Conservation (phyloP, 345 rosid species). For the Populus euphratica region DNA sequence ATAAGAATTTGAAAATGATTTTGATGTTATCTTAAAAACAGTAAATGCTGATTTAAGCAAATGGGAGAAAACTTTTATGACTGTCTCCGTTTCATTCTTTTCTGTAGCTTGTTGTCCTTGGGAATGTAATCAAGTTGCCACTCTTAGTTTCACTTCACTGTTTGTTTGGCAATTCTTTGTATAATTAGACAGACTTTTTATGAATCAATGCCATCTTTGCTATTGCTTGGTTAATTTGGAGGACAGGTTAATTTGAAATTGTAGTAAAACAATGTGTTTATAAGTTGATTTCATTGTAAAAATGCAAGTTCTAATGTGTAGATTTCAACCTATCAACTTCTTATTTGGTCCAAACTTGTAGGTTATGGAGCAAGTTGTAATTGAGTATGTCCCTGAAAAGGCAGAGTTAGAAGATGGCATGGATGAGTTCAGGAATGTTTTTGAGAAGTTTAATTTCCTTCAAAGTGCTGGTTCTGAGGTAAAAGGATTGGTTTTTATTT, state of each 20-base stretch:
- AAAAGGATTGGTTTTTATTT: neutral
- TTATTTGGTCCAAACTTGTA: constrained; percentile 11
- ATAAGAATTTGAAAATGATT: neutral
- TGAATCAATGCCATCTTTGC: neutral
- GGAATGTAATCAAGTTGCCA: neutral
- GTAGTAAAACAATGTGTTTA: neutral
- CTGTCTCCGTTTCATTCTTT: neutral
- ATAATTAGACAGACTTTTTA: neutral
- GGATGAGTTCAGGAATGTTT: constrained; percentile 67
- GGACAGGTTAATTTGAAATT: neutral
- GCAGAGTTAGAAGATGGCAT: constrained; percentile 76
- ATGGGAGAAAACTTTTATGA: neutral
- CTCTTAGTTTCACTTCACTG: neutral
- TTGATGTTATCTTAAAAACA: neutral
- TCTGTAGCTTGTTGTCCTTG: neutral
- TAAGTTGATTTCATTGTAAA: neutral
- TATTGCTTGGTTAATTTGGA: neutral
- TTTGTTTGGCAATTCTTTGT: neutral
- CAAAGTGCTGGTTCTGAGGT: constrained; percentile 63
- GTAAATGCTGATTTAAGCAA: neutral
- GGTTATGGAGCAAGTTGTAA: constrained; percentile 59
- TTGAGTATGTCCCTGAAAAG: constrained; percentile 90
- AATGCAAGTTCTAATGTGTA: neutral
- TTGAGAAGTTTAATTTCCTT: constrained; percentile 73
- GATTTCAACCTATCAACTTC: neutral